These are phyloP conservation scores for Sophora flavescens DNA, from an alignment of 306 rosid species.

Conservation along the genomic window DNA sequence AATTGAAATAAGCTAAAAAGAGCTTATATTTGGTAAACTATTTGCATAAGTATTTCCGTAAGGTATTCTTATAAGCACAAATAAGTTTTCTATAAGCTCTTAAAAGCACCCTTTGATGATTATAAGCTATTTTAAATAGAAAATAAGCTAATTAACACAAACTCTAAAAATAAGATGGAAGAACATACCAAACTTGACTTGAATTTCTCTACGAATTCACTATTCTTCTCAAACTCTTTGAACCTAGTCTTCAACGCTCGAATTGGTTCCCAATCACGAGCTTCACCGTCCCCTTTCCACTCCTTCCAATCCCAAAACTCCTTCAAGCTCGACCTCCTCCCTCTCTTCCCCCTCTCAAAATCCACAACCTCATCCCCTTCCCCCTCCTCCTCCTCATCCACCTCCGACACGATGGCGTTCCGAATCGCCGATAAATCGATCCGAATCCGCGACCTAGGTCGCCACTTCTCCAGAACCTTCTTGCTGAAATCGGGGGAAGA, in stretches of 20 bases:
- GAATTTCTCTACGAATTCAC: slow-evolving; percentile 86
- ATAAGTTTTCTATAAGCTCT: no score
- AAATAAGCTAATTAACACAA: not conserved
- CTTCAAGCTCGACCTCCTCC: slow-evolving; percentile 59
- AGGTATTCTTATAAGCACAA: no score
- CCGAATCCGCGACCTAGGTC: slow-evolving; percentile 78
- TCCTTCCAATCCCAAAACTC: slow-evolving; percentile 97
- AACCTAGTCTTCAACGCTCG: slow-evolving; percentile 81
- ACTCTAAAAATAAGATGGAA: not conserved
- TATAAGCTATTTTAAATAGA: no score
- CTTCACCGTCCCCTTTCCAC: slow-evolving; percentile 70
- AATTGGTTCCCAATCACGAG: slow-evolving; percentile 90
- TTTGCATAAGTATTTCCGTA: no score
- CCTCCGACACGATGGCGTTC: slow-evolving; percentile 85
- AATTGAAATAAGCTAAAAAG: no score
- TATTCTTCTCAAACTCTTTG: slow-evolving; percentile 88
- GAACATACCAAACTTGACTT: slow-evolving; percentile 81
- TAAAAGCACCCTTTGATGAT: no score
- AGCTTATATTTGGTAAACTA: no score
- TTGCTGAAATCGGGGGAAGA: slow-evolving; percentile 93
- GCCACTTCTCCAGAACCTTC: slow-evolving; percentile 93
- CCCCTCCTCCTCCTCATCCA: slow-evolving; percentile 58
- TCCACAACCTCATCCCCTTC: slow-evolving; percentile 53
- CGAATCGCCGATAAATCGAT: slow-evolving; percentile 85
- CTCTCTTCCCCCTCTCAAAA: slow-evolving; percentile 61